Conservation (phyloP, 2,329 filamentous ascomycete species). For the Neonectria neomacrospora region DNA sequence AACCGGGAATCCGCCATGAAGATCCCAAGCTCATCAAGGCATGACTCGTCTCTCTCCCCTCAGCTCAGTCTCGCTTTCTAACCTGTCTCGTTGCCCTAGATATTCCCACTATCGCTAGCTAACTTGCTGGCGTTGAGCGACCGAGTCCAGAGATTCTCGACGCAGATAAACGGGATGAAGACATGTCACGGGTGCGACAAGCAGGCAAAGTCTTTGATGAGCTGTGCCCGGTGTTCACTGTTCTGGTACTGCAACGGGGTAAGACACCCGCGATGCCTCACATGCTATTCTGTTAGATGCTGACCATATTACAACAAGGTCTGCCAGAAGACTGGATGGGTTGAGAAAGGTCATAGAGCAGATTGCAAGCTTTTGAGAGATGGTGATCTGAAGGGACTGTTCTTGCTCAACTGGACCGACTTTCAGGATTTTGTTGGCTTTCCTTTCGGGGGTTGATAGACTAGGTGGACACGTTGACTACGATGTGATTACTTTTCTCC, state of each 20-base stretch:
- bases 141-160: constrained; percentile 13
- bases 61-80: background rate
- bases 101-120: constrained; percentile 21
- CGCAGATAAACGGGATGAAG: background rate
- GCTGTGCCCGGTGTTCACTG: constrained; percentile 24
- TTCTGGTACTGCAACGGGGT: constrained; percentile 37
- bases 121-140: constrained; percentile 28
- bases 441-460: background rate
- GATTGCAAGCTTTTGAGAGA: constrained; percentile 32
- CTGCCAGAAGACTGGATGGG: constrained; percentile 28
- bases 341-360: constrained; percentile 21
- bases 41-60: background rate
- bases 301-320: constrained; percentile 10
- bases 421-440: constrained; percentile 1
- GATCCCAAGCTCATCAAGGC: constrained; percentile 13
- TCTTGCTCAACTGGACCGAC: constrained; percentile 13
- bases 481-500: background rate
- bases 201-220: background rate
- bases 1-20: constrained; percentile 12
- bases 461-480: too few relatives aligned
- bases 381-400: constrained; percentile 15
- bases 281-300: background rate
- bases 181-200: constrained; percentile 33
- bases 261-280: background rate
- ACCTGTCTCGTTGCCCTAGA: background rate